Percentiles rank a stretch among this genome's conserved stretches.
Evolutionary conservation across 1,139 yeast genomes (phyloP).

Genomic region (Hansenula lynferdii): DNA sequence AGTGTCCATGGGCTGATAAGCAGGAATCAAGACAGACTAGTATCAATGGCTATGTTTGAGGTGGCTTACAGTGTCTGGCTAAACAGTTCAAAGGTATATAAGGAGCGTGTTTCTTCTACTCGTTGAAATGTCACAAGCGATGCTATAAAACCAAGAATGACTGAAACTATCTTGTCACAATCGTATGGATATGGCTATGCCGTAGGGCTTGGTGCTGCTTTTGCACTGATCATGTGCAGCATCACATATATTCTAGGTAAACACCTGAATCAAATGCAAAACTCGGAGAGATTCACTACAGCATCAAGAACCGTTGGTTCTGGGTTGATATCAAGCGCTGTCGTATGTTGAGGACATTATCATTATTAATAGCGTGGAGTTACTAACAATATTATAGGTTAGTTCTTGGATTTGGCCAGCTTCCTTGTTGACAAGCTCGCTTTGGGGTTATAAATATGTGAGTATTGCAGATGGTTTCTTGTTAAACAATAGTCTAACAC

Average conservation of each 20-base stretch:
- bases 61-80: no score
- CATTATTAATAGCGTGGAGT: no score
- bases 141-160: no score
- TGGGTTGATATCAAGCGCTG: slow-evolving; percentile 33
- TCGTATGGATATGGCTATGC: slow-evolving; percentile 35
- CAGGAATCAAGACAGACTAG: no score
- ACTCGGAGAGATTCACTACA: slow-evolving; percentile 35
- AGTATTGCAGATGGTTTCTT: no score
- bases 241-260: slow-evolving; percentile 27
- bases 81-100: no score
- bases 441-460: slow-evolving; percentile 37
- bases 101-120: no score
- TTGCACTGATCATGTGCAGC: slow-evolving; percentile 32
- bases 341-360: no score
- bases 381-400: slow-evolving; percentile 19
- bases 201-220: slow-evolving; percentile 35
- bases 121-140: no score
- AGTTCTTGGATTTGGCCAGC: slow-evolving; percentile 48
- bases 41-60: no score
- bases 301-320: slow-evolving; percentile 32
- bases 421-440: slow-evolving; percentile 32
- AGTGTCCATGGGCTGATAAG: no score
- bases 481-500: no score
- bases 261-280: slow-evolving; percentile 30
- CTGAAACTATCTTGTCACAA: slow-evolving; percentile 31